Conservation (phyloP, 1,284 basidiomycete species). For the Melampsora abietis-canadensis region DNA sequence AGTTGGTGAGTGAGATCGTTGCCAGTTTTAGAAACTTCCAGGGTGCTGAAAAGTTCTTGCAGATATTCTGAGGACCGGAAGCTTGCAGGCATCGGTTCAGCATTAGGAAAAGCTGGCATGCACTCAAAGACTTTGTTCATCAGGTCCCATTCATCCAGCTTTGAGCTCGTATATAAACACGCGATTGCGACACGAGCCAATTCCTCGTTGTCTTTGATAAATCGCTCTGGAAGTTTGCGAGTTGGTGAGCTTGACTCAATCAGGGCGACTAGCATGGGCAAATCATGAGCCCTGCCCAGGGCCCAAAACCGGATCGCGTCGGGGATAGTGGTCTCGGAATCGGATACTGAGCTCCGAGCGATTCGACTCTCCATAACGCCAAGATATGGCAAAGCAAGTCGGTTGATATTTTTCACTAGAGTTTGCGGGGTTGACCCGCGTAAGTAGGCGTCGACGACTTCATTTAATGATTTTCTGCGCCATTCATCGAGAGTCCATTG, state of each 20-base stretch:
- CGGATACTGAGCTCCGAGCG: conserved; percentile 70
- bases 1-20: conserved; percentile 8
- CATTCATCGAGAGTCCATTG: conserved; percentile 70
- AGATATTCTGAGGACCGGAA: conserved; percentile 2
- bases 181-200: conserved; percentile 79
- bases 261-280: conserved; percentile 68
- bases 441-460: conserved; percentile 71
- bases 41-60: conserved; percentile 27
- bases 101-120: conserved; percentile 66
- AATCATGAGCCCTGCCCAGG: conserved; percentile 67
- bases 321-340: conserved; percentile 63
- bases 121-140: conserved; percentile 92
- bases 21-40: conserved; percentile 1
- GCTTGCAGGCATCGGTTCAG: conserved; percentile 13
- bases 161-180: conserved; percentile 77
- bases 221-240: conserved; percentile 63
- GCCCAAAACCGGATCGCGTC: conserved; percentile 63
- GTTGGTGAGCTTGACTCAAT: conserved; percentile 89
- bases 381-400: conserved; percentile 81
- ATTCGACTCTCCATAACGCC: conserved; percentile 80
- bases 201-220: conserved; percentile 76
- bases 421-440: conserved; percentile 64
- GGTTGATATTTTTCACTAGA: conserved; percentile 67
- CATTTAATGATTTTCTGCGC: conserved; percentile 64
- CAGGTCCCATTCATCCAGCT: conserved; percentile 67